A percentile compares a stretch with the other conserved stretches of the same genome.
Evolutionary conservation across 2,329 filamentous ascomycete genomes (phyloP).

Genomic region (Emergomyces orientalis): DNA sequence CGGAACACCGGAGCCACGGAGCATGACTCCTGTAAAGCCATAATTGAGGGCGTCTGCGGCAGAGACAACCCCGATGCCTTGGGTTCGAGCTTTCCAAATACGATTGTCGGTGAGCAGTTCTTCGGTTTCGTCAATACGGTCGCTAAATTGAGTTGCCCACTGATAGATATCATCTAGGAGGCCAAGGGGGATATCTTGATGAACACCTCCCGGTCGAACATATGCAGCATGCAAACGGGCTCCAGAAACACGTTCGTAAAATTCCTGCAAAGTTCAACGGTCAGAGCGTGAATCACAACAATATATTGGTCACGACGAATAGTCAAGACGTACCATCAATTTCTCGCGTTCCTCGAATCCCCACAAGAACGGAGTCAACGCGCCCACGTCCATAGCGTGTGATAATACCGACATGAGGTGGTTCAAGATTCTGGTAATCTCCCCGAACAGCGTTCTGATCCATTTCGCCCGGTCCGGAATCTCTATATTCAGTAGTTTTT

Average conservation of each 20-base stretch:
- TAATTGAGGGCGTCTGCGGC: conserved; percentile 95
- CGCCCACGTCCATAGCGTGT: conserved; percentile 98
- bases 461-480: conserved; percentile 93
- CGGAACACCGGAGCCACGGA: conserved; percentile 88
- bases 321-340: conserved; percentile 67
- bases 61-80: conserved; percentile 82
- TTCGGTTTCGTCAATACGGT: conserved; percentile 97
- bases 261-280: conserved; percentile 59
- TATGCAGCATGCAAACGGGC: conserved; percentile 96
- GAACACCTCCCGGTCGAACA: conserved; percentile 89
- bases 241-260: conserved; percentile 98
- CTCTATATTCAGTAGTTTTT: conserved; percentile 96
- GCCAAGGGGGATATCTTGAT: conserved; percentile 86
- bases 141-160: conserved; percentile 97
- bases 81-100: conserved; percentile 93
- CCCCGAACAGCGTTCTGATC: conserved; percentile 90
- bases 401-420: conserved; percentile 96
- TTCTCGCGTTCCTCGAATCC: conserved; percentile 99
- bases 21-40: conserved; percentile 94
- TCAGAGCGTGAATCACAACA: not conserved
- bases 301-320: not conserved
- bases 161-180: conserved; percentile 98
- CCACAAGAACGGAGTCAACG: conserved; percentile 96
- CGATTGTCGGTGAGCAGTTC: conserved; percentile 98
- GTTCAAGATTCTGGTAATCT: conserved; percentile 89